A percentile compares a stretch with the other conserved stretches of the same genome.
Evolutionary conservation across 345 rosid genomes (phyloP).

Genomic region (Camelina hispida): DNA sequence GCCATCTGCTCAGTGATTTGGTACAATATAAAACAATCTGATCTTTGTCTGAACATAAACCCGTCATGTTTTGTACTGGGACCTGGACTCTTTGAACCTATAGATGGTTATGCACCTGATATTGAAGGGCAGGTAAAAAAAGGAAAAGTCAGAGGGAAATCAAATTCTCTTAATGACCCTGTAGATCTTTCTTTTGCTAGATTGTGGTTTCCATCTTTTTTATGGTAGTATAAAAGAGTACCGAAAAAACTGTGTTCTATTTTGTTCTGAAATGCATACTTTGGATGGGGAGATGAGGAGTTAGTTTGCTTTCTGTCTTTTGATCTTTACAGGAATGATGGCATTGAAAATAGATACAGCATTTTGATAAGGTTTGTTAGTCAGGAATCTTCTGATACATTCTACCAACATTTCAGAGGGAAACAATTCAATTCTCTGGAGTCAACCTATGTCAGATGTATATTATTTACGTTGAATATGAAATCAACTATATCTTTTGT

Average conservation of each 20-base stretch:
- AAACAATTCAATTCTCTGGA: slow-evolving; percentile 83
- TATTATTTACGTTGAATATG: neutral
- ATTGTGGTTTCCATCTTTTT: slow-evolving; percentile 11
- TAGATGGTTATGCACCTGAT: no score
- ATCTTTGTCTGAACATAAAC: no score
- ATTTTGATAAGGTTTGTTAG: slow-evolving; percentile 76
- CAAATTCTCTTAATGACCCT: slow-evolving; percentile 1
- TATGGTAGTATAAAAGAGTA: neutral
- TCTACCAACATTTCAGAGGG: slow-evolving; percentile 76
- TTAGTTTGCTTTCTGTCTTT: slow-evolving; percentile 10
- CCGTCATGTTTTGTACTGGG: no score
- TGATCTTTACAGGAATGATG: slow-evolving; percentile 67
- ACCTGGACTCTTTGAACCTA: no score
- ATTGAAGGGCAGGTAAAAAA: slow-evolving; percentile 39
- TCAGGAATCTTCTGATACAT: slow-evolving; percentile 80
- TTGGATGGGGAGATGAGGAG: neutral
- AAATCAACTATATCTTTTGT: neutral
- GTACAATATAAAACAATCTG: no score
- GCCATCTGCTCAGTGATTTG: no score
- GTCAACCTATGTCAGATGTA: no score
- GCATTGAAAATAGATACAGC: slow-evolving; percentile 72
- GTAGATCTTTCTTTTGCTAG: neutral
- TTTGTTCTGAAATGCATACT: slow-evolving; percentile 1
- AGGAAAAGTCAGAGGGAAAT: neutral
- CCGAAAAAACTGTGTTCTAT: neutral